These are phyloP conservation scores for Euclidium syriacum DNA, from an alignment of 345 rosid genomes.

Conservation along the genomic window DNA sequence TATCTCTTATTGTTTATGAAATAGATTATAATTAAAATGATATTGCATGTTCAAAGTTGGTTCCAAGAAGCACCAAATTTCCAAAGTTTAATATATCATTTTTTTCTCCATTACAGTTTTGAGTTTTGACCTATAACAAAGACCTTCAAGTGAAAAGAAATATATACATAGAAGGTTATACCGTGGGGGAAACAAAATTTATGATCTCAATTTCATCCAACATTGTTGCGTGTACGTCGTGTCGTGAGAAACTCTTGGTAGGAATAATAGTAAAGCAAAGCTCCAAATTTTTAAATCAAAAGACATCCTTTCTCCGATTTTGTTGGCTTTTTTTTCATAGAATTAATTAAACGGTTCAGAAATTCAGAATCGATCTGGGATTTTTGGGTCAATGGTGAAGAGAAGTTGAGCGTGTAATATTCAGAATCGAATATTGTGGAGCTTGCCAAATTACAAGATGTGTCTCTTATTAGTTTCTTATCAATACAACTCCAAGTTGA, in stretches of 20 bases:
- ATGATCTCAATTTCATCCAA: not conserved
- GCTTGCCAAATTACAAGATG: too few species aligned
- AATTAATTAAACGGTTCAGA: too few species aligned
- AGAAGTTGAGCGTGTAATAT: too few species aligned
- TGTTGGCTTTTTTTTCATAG: too few species aligned
- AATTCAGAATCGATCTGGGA: too few species aligned
- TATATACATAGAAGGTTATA: not conserved
- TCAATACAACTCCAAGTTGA: too few species aligned
- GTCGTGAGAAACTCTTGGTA: not conserved
- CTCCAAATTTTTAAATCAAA: too few species aligned
- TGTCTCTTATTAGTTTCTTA: too few species aligned
- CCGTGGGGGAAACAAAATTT: not conserved
- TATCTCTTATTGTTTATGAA: not conserved
- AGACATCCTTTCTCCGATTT: too few species aligned
- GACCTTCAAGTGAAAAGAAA: not conserved
- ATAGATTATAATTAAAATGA: not conserved
- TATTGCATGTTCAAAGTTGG: constrained; percentile 1
- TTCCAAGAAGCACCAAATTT: not conserved
- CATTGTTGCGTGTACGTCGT: constrained; percentile 22
- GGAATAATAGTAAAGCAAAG: not conserved
- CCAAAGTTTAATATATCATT: not conserved
- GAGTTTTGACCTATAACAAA: not conserved
- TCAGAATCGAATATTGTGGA: too few species aligned
- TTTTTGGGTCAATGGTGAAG: too few species aligned
- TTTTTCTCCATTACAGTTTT: not conserved